Evolutionary conservation across 2,329 filamentous ascomycete genomes (phyloP).

Genomic region (Botrytis elliptica): DNA sequence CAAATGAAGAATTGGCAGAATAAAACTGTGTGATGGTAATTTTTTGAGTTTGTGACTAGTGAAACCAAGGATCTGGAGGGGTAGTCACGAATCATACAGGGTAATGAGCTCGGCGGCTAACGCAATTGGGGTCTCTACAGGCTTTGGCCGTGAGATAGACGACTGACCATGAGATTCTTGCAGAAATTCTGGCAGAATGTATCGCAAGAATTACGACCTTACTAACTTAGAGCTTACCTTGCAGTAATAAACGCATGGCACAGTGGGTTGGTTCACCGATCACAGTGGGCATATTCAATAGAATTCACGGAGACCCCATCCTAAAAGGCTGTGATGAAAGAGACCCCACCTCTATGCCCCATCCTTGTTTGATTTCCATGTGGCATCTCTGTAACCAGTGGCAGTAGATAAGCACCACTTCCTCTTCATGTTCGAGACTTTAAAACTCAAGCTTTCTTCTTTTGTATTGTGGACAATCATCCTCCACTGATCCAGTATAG

Average conservation of each 20-base stretch:
- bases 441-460: not conserved
- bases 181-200: not conserved
- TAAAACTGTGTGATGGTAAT: not conserved
- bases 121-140: not conserved
- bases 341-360: not conserved
- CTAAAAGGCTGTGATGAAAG: not conserved
- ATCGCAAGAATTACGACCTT: not conserved
- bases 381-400: not conserved
- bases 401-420: slow-evolving; percentile 1
- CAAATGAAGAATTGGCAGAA: not conserved
- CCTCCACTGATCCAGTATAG: not conserved
- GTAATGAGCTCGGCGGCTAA: not conserved
- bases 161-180: not conserved
- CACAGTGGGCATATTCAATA: not conserved
- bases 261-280: not conserved
- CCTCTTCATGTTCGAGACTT: not conserved
- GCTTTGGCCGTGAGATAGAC: not conserved
- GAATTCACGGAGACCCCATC: not conserved
- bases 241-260: not conserved
- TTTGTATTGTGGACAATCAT: not conserved
- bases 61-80: not conserved
- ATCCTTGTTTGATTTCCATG: not conserved
- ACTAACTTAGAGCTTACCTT: not conserved
- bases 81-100: not conserved
- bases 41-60: not conserved